Evolutionary conservation across 371 early-diverging fungal genomes (phyloP).

Genomic region (Mortierella sp.): DNA sequence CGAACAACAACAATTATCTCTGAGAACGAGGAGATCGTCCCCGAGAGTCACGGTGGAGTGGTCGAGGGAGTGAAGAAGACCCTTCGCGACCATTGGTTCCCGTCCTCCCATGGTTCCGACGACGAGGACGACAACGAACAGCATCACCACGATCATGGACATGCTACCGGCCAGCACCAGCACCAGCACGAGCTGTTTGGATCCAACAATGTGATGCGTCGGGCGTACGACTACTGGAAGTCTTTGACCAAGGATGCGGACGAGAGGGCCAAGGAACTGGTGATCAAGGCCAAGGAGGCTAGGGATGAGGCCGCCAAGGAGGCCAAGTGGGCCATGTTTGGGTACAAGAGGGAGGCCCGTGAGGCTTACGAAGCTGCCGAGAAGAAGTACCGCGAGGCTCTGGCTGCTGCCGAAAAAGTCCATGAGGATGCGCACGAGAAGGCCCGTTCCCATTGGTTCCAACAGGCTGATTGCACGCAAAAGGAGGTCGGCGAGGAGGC

Average conservation of each 20-base stretch:
- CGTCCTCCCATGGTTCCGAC: conserved; percentile 12
- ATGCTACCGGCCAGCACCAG: neutral
- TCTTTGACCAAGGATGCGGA: conserved; percentile 44
- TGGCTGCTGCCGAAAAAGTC: conserved; percentile 26
- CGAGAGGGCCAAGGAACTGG: conserved; percentile 37
- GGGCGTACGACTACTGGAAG: conserved; percentile 54
- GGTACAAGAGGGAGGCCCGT: conserved; percentile 30
- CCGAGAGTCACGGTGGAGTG: conserved; percentile 4
- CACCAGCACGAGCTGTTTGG: neutral
- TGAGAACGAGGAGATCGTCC: conserved; percentile 35
- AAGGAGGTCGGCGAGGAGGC: conserved; percentile 27
- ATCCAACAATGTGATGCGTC: conserved; percentile 39
- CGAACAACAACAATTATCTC: conserved; percentile 48
- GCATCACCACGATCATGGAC: neutral
- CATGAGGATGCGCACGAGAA: conserved; percentile 30
- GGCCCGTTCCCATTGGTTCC: conserved; percentile 32
- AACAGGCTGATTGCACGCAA: conserved; percentile 27
- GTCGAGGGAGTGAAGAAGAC: conserved; percentile 37
- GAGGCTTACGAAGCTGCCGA: conserved; percentile 28
- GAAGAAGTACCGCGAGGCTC: conserved; percentile 29
- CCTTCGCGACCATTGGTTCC: conserved; percentile 51
- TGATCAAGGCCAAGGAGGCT: conserved; percentile 32
- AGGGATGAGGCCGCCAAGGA: conserved; percentile 50
- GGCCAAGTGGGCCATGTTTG: conserved; percentile 40
- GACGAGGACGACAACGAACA: conserved; percentile 5